Base-by-base conservation (phyloP, 2,329 filamentous ascomycete species). In the Monilinia fructicola region DNA sequence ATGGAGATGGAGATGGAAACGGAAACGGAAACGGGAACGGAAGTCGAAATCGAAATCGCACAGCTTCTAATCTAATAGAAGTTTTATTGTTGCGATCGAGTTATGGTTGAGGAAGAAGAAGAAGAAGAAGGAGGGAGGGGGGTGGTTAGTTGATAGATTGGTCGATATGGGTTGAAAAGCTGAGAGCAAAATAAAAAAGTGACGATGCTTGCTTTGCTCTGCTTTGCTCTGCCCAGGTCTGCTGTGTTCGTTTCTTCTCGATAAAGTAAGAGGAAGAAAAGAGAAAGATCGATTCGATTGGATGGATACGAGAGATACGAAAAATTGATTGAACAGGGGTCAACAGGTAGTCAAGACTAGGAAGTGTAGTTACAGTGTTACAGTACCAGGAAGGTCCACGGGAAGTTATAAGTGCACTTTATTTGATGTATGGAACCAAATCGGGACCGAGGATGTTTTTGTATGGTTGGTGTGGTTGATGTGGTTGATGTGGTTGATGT, bases 151-250 rank as follows among this genome's bases (percentile, higher is more conserved):
- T 44, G 46, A 28, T 50, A 26, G 58, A 61, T 61, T 61, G 58
- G 58, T 40, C 26, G 58, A 38, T 61, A 61, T 61, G 14, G 58
- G 46, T 14, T 26, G 38, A n/a, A 38, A 50, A 26, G 46, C 40
- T 52, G 58, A 40, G 38, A 50, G 44, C 31, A 61, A 61, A 61
- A 52, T 55, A 38, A 61, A 61, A 61, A 61, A 61, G 44, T 61
- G 58, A 44, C 50, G 44, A 50, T 26, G 44, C 56, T 59, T 44
- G 42, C 18, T 44, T n/a, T n/a, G n/a, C n/a, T n/a, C n/a, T n/a
- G n/a, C n/a, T n/a, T n/a, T n/a, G n/a, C n/a, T n/a, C n/a, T n/a
- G n/a, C n/a, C n/a, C n/a, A n/a, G n/a, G n/a, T n/a, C 14, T 31
- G 23, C 50, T 6, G n/a, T 40, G 54, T 42, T 56, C 42, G n/a